These are phyloP conservation scores for Fusarium sp. DNA, from an alignment of 2,329 filamentous ascomycete species.

Conservation along the genomic window DNA sequence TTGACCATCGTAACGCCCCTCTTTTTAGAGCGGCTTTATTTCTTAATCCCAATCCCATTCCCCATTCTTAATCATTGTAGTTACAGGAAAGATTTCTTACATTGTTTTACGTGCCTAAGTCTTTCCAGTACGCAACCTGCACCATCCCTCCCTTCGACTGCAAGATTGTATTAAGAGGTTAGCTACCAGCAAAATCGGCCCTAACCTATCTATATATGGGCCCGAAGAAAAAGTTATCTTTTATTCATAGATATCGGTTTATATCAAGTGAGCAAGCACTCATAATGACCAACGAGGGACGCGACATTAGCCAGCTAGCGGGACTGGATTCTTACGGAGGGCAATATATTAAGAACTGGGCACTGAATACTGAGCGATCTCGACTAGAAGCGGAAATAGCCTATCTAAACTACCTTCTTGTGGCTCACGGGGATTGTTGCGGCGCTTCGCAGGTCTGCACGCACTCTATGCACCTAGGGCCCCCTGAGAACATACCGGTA, in stretches of 20 bases:
- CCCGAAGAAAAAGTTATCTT: not conserved
- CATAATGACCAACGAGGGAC: not conserved
- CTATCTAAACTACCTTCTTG: conserved; percentile 3
- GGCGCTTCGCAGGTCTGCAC: conserved; percentile 1
- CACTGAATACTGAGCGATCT: conserved; percentile 2
- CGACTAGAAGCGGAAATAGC: conserved; percentile 5
- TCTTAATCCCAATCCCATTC: conserved; percentile 1
- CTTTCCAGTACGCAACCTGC: not conserved
- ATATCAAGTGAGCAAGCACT: not conserved
- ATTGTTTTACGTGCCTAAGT: not conserved
- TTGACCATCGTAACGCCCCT: not conserved
- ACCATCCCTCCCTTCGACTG: not conserved
- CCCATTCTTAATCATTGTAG: not conserved
- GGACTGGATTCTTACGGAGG: not conserved
- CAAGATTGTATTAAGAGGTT: not conserved
- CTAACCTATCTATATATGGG: conserved; percentile 1
- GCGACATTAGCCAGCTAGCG: not conserved
- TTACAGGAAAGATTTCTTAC: not conserved
- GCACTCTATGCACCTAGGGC: not conserved
- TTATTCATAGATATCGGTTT: not conserved
- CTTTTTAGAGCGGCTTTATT: not conserved
- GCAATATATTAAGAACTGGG: not conserved
- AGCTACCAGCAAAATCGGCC: not conserved
- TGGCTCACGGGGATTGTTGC: not conserved
- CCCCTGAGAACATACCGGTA: conserved; percentile 1